A percentile compares a stretch with the other conserved stretches of the same genome.
These are phyloP conservation scores for Pleurotus djamor DNA, from an alignment of 768 basidiomycete species.

Conservation along the genomic window DNA sequence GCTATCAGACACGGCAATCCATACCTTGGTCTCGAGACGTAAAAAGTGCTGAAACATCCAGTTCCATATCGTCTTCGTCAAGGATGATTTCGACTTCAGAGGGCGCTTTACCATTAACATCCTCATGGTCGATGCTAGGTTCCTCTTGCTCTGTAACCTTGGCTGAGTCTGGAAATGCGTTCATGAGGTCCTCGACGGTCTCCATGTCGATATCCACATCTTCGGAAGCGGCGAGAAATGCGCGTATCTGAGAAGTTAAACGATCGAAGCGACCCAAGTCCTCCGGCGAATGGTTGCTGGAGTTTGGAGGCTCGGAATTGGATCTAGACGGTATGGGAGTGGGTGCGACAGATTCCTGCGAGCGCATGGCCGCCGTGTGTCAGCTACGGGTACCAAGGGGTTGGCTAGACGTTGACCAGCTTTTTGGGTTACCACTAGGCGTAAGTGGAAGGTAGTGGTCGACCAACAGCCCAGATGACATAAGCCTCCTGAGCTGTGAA, in stretches of 20 bases:
- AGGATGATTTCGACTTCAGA: conserved; percentile 15
- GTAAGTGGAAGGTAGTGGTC: too few species aligned
- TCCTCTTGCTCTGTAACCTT: conserved; percentile 16
- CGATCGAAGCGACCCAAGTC: conserved; percentile 23
- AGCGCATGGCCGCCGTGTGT: too few species aligned
- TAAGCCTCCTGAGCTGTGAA: too few species aligned
- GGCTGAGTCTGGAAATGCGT: conserved; percentile 30
- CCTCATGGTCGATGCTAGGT: conserved; percentile 18
- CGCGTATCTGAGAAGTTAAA: conserved; percentile 48
- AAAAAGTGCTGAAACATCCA: conserved; percentile 33
- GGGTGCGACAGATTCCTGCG: background rate
- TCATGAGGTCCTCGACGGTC: conserved; percentile 63
- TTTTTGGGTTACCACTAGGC: too few species aligned
- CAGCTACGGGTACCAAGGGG: too few species aligned
- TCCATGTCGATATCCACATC: conserved; percentile 69
- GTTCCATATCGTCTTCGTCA: conserved; percentile 16
- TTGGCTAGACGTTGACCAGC: too few species aligned
- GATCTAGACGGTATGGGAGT: conserved; percentile 1
- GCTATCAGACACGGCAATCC: conserved; percentile 2
- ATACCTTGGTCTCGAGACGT: conserved; percentile 40
- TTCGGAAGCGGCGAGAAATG: conserved; percentile 67
- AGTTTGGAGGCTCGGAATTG: conserved; percentile 1
- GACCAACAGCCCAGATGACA: too few species aligned
- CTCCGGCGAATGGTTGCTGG: conserved; percentile 9
- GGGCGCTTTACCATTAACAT: conserved; percentile 10